Evolutionary conservation across 2,329 filamentous ascomycete species (phyloP), one percentile per base, ranked within the genome.

Genomic region (Fusarium penzigii): DNA sequence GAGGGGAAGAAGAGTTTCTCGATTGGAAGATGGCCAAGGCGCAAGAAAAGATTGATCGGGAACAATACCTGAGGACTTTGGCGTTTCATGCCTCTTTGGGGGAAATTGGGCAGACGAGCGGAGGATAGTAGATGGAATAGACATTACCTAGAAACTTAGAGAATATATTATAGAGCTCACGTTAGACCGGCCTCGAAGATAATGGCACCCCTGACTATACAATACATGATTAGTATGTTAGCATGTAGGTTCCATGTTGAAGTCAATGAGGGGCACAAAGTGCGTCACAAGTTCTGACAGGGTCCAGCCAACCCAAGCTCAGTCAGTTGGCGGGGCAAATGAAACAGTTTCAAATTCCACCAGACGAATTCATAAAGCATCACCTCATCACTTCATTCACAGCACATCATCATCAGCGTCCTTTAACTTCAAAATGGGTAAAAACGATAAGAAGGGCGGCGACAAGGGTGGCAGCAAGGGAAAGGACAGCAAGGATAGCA

Each of bases 361-460:
- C 49, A 46, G n/a, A 14, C 25, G n/a, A 36, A 38, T 29, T 34
- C 32, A 25, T 38, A 44, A 29, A 46, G 44, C 39, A 39, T 29
- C 46, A 39, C 17, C n/a, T 40, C 43, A 46, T 52, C 5, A 9
- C 12, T 39, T 47, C 45, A 46, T 20, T 48, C 53, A 39, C 44
- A 42, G 41, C 53, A 46, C 49, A 48, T 53, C 47, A n/a, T 38
- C 38, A 17, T 29, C 43, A 29, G 5, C 11, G 11, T 11, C 6
- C 11, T 32, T 11, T 32, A 13, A 42, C n/a, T n/a, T n/a, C 39
- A 68, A 53, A 13, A 74, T 74, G 71, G 70, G 67, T 3, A 74
- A 73, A 62, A 69, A 67, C 67, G 72, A 74, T 57, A 75, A 74
- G 55, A 75, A 75, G 48, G 70, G 70, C 40, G 65, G 66, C 46